A percentile compares a stretch with the other conserved stretches of the same genome.
phyloP scores from a whole-genome alignment of 805 yeast species.

The Cyberlindnera veronae region DNA sequence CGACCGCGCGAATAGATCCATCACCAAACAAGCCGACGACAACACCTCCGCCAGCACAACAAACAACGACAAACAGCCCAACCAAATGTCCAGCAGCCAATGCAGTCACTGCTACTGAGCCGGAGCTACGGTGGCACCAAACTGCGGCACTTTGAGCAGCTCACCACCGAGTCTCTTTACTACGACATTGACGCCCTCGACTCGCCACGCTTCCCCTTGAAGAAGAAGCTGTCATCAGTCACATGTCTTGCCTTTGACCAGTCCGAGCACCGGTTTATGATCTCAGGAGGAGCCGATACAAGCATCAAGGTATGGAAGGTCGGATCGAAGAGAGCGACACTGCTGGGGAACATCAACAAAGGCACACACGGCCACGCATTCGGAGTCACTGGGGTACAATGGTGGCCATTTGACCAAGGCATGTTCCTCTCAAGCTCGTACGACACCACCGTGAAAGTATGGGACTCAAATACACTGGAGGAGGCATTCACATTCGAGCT shows the following conservation, averaged over 20 bases:
- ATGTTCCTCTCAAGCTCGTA: constrained; percentile 80
- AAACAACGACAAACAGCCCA: not conserved
- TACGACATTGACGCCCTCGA: constrained; percentile 21
- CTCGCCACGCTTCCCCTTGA: constrained; percentile 20
- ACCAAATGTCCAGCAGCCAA: not conserved
- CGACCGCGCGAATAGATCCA: too few relatives aligned
- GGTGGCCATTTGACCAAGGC: constrained; percentile 92
- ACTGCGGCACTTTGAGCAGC: constrained; percentile 11
- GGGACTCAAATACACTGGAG: constrained; percentile 72
- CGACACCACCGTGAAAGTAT: constrained; percentile 70
- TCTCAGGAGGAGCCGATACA: constrained; percentile 76
- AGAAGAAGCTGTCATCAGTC: constrained; percentile 35
- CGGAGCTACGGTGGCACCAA: constrained; percentile 6
- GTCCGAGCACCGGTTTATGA: constrained; percentile 40
- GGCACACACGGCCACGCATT: constrained; percentile 50
- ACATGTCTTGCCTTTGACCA: constrained; percentile 58
- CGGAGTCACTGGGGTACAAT: constrained; percentile 69
- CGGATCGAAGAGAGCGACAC: constrained; percentile 3
- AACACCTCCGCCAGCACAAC: not conserved
- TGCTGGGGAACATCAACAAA: constrained; percentile 24
- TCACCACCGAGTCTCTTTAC: constrained; percentile 25
- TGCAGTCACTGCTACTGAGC: constrained; percentile 9
- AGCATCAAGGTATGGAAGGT: constrained; percentile 66
- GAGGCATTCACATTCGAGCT: constrained; percentile 65
- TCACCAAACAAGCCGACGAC: too few relatives aligned